phyloP scores from a whole-genome alignment of 1,284 basidiomycete species.

The Boletus chippewaensis region DNA sequence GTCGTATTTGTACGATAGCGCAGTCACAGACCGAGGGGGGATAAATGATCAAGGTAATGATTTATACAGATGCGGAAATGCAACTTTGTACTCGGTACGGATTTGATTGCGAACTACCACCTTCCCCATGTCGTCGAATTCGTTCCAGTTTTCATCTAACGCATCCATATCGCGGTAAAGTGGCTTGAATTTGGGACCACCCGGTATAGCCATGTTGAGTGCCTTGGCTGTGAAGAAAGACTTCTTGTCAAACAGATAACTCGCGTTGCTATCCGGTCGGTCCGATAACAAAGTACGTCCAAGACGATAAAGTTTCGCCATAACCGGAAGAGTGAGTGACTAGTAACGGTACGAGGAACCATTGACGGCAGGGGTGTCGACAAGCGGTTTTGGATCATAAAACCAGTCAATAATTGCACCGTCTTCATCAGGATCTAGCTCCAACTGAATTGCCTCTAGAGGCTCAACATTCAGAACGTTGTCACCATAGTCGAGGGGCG shows the following conservation, averaged over 20 bases:
- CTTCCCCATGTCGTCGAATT: slow-evolving; percentile 99
- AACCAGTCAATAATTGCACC: slow-evolving; percentile 97
- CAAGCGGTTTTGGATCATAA: slow-evolving; percentile 93
- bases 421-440: slow-evolving; percentile 93
- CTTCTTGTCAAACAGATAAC: slow-evolving; percentile 96
- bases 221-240: slow-evolving; percentile 98
- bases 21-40: slow-evolving; percentile 34
- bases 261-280: slow-evolving; percentile 83
- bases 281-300: slow-evolving; percentile 92
- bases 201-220: slow-evolving; percentile 97
- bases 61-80: slow-evolving; percentile 99
- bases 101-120: slow-evolving; percentile 99
- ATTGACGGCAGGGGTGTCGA: slow-evolving; percentile 85
- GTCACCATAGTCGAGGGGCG: slow-evolving; percentile 96
- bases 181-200: slow-evolving; percentile 97
- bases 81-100: slow-evolving; percentile 98
- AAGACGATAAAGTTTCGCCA: slow-evolving; percentile 95
- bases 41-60: slow-evolving; percentile 92
- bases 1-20: no score
- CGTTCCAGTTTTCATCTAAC: slow-evolving; percentile 99
- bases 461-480: slow-evolving; percentile 96
- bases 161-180: slow-evolving; percentile 93
- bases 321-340: slow-evolving; percentile 87
- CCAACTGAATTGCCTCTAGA: slow-evolving; percentile 95
- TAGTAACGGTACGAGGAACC: slow-evolving; percentile 92